phyloP scores from a whole-genome alignment of 192 early-diverging fungal species.

The Coemansia sp. region DNA sequence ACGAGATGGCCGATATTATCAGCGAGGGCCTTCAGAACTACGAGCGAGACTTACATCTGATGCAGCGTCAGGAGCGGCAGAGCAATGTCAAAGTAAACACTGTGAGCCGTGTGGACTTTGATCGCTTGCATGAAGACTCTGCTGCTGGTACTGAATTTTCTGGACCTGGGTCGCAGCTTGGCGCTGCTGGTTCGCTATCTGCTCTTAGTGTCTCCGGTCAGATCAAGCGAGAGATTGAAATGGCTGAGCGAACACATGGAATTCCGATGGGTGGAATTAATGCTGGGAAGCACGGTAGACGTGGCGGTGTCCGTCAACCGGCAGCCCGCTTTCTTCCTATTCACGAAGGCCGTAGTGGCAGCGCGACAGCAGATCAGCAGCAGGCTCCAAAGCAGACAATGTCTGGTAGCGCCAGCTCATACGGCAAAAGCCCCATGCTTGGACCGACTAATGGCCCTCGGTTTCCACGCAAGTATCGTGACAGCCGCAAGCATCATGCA shows the following conservation, averaged over 20 bases:
- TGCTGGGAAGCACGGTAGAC: conserved; percentile 14
- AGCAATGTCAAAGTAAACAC: conserved; percentile 61
- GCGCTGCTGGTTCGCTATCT: conserved; percentile 37
- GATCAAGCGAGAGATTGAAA: conserved; percentile 46
- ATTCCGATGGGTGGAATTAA: conserved; percentile 25
- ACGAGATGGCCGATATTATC: conserved; percentile 88
- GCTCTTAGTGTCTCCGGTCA: conserved; percentile 42
- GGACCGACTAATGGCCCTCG: conserved; percentile 43
- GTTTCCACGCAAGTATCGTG: conserved; percentile 57
- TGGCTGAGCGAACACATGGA: conserved; percentile 36
- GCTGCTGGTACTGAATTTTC: conserved; percentile 10
- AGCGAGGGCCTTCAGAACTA: conserved; percentile 94
- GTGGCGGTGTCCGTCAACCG: conserved; percentile 29
- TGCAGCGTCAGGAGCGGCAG: conserved; percentile 51
- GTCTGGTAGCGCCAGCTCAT: conserved; percentile 36
- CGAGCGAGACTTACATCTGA: conserved; percentile 69
- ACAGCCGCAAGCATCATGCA: conserved; percentile 66
- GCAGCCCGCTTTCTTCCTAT: conserved; percentile 54
- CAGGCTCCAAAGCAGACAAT: conserved; percentile 10
- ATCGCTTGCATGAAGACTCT: conserved; percentile 50
- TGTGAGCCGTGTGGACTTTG: conserved; percentile 61
- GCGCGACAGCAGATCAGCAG: conserved; percentile 6
- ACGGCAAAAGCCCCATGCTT: conserved; percentile 56
- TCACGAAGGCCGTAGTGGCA: conserved; percentile 20
- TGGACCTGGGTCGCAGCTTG: conserved; percentile 35